These are phyloP conservation scores for Trichoderma asperelloides DNA, from an alignment of 495 filamentous ascomycete genomes.

Conservation along the genomic window DNA sequence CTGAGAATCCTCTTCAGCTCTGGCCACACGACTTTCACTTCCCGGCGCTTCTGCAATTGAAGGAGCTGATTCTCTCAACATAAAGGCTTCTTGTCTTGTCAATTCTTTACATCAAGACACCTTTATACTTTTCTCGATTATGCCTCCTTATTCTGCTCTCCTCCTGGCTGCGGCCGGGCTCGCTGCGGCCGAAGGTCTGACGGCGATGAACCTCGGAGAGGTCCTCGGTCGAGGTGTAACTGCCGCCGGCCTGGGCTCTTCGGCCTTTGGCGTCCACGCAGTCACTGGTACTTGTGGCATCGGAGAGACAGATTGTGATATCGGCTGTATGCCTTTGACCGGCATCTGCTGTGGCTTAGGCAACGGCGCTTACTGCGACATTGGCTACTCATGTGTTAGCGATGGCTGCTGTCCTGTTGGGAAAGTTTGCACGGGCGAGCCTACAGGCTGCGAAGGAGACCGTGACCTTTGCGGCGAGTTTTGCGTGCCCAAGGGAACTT, in stretches of 20 bases:
- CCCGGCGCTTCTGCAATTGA: not conserved
- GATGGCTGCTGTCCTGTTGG: slow-evolving; percentile 17
- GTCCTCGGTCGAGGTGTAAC: not conserved
- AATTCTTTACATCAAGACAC: not conserved
- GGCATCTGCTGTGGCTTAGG: slow-evolving; percentile 8
- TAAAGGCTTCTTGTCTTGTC: not conserved
- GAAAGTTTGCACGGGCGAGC: slow-evolving; percentile 12
- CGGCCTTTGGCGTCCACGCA: not conserved
- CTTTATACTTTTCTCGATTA: not conserved
- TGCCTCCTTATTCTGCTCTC: not conserved
- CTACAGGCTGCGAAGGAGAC: slow-evolving; percentile 13
- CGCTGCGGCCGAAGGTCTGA: not conserved
- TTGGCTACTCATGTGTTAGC: slow-evolving; percentile 16
- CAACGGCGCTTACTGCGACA: slow-evolving; percentile 15
- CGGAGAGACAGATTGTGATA: not conserved
- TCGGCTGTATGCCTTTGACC: slow-evolving; percentile 6
- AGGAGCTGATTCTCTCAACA: not conserved
- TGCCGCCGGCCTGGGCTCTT: not conserved
- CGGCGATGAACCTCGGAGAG: not conserved
- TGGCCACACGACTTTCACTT: not conserved
- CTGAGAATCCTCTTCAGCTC: not conserved
- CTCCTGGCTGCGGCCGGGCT: slow-evolving; percentile 2
- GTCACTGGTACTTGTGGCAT: not conserved
- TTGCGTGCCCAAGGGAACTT: slow-evolving; percentile 17
- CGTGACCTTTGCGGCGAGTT: slow-evolving; percentile 8